phyloP scores from a whole-genome alignment of 179 eudicot genomes.

The Beta macrorhiza region DNA sequence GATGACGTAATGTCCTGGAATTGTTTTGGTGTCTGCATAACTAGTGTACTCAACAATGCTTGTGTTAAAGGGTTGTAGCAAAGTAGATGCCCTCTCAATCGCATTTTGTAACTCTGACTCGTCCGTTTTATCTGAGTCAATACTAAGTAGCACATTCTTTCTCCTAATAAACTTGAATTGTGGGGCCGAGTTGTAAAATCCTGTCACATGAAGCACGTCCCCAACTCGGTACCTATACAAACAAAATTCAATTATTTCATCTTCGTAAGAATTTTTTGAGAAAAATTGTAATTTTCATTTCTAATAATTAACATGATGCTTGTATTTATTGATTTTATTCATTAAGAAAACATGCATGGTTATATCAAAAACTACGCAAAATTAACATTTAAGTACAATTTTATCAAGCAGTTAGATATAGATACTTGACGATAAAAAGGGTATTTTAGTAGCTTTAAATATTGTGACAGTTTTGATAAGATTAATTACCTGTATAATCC shows the following conservation, averaged over 20 bases:
- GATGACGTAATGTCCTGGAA: constrained; percentile 76
- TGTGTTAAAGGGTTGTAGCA: constrained; percentile 44
- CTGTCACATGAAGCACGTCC: constrained; percentile 62
- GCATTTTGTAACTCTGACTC: constrained; percentile 66
- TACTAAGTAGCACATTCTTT: constrained; percentile 66
- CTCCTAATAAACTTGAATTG: constrained; percentile 65
- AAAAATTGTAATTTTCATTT: too few relatives aligned
- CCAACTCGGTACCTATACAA: constrained; percentile 60
- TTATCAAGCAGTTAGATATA: background rate
- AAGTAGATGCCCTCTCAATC: constrained; percentile 47
- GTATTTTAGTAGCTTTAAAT: too few relatives aligned
- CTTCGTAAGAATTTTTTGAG: background rate
- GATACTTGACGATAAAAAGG: background rate
- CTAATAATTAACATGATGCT: too few relatives aligned
- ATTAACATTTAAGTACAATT: too few relatives aligned
- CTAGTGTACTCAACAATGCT: constrained; percentile 75
- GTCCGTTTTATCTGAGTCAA: constrained; percentile 74
- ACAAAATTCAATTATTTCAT: background rate
- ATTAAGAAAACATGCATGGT: too few relatives aligned
- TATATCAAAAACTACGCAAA: too few relatives aligned
- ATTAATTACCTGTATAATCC: constrained; percentile 34
- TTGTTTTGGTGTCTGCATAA: constrained; percentile 52
- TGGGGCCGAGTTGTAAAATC: constrained; percentile 72
- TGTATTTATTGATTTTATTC: too few relatives aligned
- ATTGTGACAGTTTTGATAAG: background rate